A percentile compares a stretch with the other conserved stretches of the same genome.
Evolutionary conservation across 2,329 filamentous ascomycete species (phyloP).

Genomic region (Alternaria incomplexa): DNA sequence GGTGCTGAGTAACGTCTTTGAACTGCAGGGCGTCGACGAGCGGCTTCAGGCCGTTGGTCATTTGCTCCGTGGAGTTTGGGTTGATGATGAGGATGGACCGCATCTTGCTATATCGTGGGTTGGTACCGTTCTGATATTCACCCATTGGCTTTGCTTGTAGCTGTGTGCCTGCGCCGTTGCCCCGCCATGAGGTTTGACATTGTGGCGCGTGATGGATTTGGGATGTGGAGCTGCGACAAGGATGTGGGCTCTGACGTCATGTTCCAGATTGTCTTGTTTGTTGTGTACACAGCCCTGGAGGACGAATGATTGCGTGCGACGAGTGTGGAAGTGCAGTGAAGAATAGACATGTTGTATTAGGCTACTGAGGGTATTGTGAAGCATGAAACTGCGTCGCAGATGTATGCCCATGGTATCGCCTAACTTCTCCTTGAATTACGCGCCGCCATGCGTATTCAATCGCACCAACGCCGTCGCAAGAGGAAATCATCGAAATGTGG

Average conservation of each 20-base stretch:
- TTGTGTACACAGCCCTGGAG: not conserved
- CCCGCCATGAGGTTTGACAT: constrained; percentile 18
- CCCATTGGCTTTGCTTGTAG: constrained; percentile 24
- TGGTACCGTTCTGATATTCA: constrained; percentile 28
- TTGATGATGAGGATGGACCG: constrained; percentile 73
- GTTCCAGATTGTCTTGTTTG: not conserved
- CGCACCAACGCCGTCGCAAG: constrained; percentile 23
- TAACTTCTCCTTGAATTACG: not conserved
- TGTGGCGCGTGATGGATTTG: constrained; percentile 15
- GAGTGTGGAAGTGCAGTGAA: not conserved
- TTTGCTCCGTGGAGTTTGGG: constrained; percentile 75
- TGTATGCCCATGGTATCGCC: not conserved
- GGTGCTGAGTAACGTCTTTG: constrained; percentile 49
- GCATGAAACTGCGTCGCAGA: not conserved
- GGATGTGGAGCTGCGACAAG: constrained; percentile 17
- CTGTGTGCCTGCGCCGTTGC: constrained; percentile 5
- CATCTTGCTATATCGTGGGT: constrained; percentile 39
- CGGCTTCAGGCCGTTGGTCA: constrained; percentile 71
- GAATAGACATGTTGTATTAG: constrained; percentile 11
- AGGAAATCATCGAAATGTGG: not conserved
- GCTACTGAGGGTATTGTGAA: constrained; percentile 11
- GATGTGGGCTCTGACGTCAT: constrained; percentile 18
- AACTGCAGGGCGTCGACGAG: constrained; percentile 54
- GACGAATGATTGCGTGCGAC: not conserved
- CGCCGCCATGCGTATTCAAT: not conserved